Base-by-base conservation (phyloP, 2,329 filamentous ascomycete species). In the Aspergillus pseudotamarii region DNA sequence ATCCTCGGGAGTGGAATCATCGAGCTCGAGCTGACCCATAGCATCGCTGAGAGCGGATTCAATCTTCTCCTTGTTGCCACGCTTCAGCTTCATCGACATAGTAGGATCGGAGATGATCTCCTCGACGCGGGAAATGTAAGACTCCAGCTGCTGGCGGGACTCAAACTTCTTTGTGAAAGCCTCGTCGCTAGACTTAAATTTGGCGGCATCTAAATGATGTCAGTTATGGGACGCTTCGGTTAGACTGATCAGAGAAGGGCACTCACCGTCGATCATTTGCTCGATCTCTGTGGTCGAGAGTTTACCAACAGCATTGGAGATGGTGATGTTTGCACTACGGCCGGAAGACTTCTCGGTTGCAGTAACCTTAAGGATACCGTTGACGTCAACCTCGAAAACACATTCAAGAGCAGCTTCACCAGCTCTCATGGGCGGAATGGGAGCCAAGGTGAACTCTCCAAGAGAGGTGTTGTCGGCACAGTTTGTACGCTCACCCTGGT, bases 121-220 rank as follows among this genome's bases (percentile, higher is more conserved):
- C 89, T 99, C 95, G 69, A 98, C 94, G 79, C 94, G 93, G 80
- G 91, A 90, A 82, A 99, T 97, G 89, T 99, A 99, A 58, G 93
- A 94, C 88, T 99, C 95, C 71, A 99, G 92, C 85, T 97, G 94
- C 86, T 99, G 95, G 86, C 96, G 93, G 69, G 95, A 92, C 89
- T 99, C 95, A 82, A 98, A 97, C 81, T 91, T 92, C 92, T 98
- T 98, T 89, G 91, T 96, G 89, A 98, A 99, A 68, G 93, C 94
- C 83, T 98, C 94, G 74, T 99, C 95, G 83, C 88, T 94, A 83
- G 85, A 88, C 92, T 99, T 99, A 91, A 97, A 99, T 84, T 96
- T 96, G 85, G 94, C 93, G 76, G 95, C 95, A 74, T 99, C 90
- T 86, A 26, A 14, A 48, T n/a, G 30, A 23, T 19, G 21, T 55